These are phyloP conservation scores for Corinectria fuckeliana DNA, from an alignment of 2,329 filamentous ascomycete genomes.

Conservation along the genomic window DNA sequence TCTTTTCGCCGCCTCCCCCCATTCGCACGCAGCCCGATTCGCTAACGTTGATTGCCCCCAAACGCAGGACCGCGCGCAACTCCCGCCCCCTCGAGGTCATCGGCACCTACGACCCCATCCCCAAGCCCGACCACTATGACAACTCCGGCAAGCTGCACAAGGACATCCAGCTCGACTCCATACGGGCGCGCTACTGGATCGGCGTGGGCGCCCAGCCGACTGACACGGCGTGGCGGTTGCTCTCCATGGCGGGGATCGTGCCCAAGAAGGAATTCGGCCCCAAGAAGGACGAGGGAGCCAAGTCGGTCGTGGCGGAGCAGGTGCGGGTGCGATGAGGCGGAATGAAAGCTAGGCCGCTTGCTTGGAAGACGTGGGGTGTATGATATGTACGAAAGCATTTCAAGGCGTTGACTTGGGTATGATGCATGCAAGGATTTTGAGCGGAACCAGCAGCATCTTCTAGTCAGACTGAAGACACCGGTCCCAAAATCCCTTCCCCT, in stretches of 20 bases:
- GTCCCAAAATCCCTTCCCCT: not conserved
- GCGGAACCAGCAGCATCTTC: conserved; percentile 11
- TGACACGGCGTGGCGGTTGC: conserved; percentile 84
- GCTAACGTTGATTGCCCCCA: conserved; percentile 12
- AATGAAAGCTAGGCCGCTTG: not conserved
- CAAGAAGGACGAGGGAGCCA: conserved; percentile 33
- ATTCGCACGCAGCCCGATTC: not conserved
- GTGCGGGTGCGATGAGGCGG: conserved; percentile 41
- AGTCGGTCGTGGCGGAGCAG: conserved; percentile 34
- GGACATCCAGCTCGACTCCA: conserved; percentile 85
- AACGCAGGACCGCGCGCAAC: conserved; percentile 78
- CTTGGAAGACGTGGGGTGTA: conserved; percentile 25
- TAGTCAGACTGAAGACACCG: conserved; percentile 1
- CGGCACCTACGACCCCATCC: conserved; percentile 75
- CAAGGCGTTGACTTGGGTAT: conserved; percentile 37
- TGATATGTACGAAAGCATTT: conserved; percentile 39
- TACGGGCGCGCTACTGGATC: conserved; percentile 91
- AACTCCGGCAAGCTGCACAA: conserved; percentile 77
- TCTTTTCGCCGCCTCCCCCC: not conserved
- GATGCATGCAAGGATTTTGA: conserved; percentile 7
- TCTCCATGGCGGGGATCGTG: conserved; percentile 72
- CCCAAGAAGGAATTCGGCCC: conserved; percentile 48
- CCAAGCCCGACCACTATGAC: conserved; percentile 66
- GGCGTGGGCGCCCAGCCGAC: conserved; percentile 96
- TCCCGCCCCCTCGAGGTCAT: conserved; percentile 93